A percentile compares a stretch with the other conserved stretches of the same genome.
Evolutionary conservation across 2,329 filamentous ascomycete species (phyloP).

Genomic region (Exophiala mesophila): DNA sequence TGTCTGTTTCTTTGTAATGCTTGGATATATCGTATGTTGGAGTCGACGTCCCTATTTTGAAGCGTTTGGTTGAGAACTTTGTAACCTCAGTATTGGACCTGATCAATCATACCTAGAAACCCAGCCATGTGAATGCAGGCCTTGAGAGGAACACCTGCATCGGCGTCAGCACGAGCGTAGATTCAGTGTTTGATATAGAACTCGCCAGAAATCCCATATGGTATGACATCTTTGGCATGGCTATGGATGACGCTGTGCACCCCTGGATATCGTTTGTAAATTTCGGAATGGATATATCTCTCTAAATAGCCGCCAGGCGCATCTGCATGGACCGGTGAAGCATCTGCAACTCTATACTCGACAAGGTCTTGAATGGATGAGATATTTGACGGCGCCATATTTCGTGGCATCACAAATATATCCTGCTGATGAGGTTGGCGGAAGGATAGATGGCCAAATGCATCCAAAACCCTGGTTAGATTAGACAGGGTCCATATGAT

Average conservation of each 20-base stretch:
- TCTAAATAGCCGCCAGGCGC: constrained; percentile 40
- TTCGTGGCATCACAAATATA: constrained; percentile 47
- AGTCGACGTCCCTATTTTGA: too few relatives aligned
- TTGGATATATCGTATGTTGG: constrained; percentile 33
- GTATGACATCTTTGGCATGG: constrained; percentile 41
- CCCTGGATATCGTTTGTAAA: constrained; percentile 39
- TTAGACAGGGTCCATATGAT: too few relatives aligned
- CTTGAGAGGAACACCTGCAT: constrained; percentile 36
- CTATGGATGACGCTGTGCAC: constrained; percentile 43
- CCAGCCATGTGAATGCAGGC: constrained; percentile 43
- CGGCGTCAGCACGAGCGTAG: too few relatives aligned
- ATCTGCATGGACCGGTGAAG: constrained; percentile 37
- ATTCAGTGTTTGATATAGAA: too few relatives aligned
- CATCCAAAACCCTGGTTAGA: too few relatives aligned
- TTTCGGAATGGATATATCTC: constrained; percentile 46
- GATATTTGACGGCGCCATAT: constrained; percentile 46
- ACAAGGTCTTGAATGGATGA: constrained; percentile 43
- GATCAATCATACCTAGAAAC: constrained; percentile 36
- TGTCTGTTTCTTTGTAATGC: constrained; percentile 27
- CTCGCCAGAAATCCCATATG: constrained; percentile 41
- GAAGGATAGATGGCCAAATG: constrained; percentile 52
- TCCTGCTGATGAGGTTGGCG: constrained; percentile 44
- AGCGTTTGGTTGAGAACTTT: too few relatives aligned
- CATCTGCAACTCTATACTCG: constrained; percentile 42
- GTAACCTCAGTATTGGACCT: too few relatives aligned